Evolutionary conservation across 2,329 filamentous ascomycete genomes (phyloP), one percentile per base, ranked within the genome.

Genomic region (Aspergillus pseudonomiae): DNA sequence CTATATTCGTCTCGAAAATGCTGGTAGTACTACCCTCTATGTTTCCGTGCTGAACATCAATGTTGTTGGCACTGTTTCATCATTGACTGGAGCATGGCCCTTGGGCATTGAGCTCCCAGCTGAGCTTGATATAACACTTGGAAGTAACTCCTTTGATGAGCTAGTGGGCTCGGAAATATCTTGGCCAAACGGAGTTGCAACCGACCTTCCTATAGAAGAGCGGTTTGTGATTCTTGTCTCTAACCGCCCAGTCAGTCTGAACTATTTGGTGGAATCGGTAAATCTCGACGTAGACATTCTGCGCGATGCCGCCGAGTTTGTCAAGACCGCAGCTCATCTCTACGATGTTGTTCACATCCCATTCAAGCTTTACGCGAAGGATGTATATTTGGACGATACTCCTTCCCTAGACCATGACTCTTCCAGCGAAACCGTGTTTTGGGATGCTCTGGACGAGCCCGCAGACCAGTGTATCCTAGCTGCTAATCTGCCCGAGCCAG

Each of bases 1-100:
- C 14, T 61, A 61, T 28, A 61, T 61, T 11, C 11, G n/a, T 14
- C 48, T 61, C 19, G 28, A 39, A 12, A 61, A 61, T 11, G 24
- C 32, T 1, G 59, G 59, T 2, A 24, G 14, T 9, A 24, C 32
- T 16, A 39, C 28, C 4, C 12, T 61, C 10, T 56, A 57, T 6
- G 41, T 41, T 2, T 56, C 52, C 16, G 39, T 56, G 11, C 54
- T 61, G 19, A 34, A 61, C 16, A 24, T 61, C 39, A 56, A 61
- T 12, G 34, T 57, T 6, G n/a, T 24, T 7, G 59, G 59, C 6
- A n/a, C 12, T 16, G 41, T 61, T 21, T 45, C 59, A 4, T 48
- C 43, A 6, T 14, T 61, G 6, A 55, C 45, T 10, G 6, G n/a
- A 6, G 14, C 24, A n/a, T 36, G 54, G 52, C 41, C 52, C 7